Evolutionary conservation across 1,139 yeast genomes (phyloP).

Genomic region (Blastobotrys niveus): DNA sequence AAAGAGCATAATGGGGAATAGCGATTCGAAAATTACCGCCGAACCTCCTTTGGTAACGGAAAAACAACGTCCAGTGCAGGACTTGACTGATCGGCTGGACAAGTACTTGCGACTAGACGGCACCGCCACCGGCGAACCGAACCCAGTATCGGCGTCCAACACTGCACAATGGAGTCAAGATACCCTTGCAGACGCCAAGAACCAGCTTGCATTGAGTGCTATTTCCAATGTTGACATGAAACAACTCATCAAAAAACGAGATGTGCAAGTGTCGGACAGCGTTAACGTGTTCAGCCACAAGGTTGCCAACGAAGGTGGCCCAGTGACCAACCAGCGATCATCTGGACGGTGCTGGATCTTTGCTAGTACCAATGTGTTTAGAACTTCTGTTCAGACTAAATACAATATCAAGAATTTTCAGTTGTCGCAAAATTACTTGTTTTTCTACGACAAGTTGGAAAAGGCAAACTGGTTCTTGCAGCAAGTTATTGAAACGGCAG

Average conservation of each 20-base stretch:
- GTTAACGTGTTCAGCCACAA: conserved; percentile 48
- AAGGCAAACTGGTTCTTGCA: conserved; percentile 58
- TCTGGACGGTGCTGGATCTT: conserved; percentile 68
- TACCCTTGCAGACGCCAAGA: conserved; percentile 48
- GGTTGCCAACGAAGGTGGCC: conserved; percentile 52
- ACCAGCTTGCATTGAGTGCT: conserved; percentile 54
- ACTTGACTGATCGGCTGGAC: conserved; percentile 21
- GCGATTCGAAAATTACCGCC: conserved; percentile 8
- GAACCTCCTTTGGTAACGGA: not conserved
- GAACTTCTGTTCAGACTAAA: conserved; percentile 49
- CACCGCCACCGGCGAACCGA: conserved; percentile 17
- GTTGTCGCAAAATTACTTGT: conserved; percentile 52
- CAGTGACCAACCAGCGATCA: conserved; percentile 53
- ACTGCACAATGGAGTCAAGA: conserved; percentile 49
- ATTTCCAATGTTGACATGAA: conserved; percentile 48
- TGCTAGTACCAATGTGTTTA: conserved; percentile 58
- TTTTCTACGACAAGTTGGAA: conserved; percentile 53
- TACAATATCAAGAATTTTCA: conserved; percentile 52
- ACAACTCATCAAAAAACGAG: conserved; percentile 41
- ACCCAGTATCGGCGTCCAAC: conserved; percentile 37
- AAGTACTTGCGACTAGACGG: conserved; percentile 20
- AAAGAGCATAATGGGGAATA: conserved; percentile 14
- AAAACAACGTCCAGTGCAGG: conserved; percentile 7
- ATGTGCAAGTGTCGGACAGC: conserved; percentile 38
- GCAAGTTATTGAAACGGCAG: conserved; percentile 50